These are phyloP conservation scores for Roridomyces roridus DNA, from an alignment of 768 basidiomycete genomes.

Conservation along the genomic window DNA sequence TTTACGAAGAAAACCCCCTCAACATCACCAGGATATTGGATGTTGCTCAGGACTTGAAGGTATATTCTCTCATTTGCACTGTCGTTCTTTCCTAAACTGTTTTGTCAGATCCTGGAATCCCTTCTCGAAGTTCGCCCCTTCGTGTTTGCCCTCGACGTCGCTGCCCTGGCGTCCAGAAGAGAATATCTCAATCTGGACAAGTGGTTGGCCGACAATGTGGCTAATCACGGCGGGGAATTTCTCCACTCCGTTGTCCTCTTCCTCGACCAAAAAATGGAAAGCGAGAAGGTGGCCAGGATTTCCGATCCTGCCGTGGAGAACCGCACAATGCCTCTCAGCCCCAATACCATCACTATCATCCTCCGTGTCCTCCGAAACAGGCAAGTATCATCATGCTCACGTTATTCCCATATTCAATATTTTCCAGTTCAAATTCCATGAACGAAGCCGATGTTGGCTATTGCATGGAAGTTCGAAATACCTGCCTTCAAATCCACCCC, in stretches of 20 bases:
- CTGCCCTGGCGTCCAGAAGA: conserved; percentile 88
- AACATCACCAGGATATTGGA: conserved; percentile 96
- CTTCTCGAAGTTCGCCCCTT: conserved; percentile 90
- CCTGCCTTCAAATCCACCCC: conserved; percentile 93
- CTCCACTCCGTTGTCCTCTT: conserved; percentile 88
- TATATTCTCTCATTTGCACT: conserved; percentile 36
- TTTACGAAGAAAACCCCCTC: conserved; percentile 89
- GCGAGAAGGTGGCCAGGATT: conserved; percentile 77
- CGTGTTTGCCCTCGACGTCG: conserved; percentile 91
- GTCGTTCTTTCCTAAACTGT: not conserved
- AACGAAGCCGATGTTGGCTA: conserved; percentile 80
- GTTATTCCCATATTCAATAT: conserved; percentile 7
- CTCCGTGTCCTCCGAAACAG: conserved; percentile 86
- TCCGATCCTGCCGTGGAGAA: conserved; percentile 81
- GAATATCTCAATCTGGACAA: conserved; percentile 97
- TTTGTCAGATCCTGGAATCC: conserved; percentile 82
- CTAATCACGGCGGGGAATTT: conserved; percentile 83
- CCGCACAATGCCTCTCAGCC: conserved; percentile 86
- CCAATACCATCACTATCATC: conserved; percentile 90
- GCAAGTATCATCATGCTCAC: conserved; percentile 47
- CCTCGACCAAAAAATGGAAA: conserved; percentile 91
- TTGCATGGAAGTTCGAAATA: conserved; percentile 90
- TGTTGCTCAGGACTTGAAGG: conserved; percentile 94
- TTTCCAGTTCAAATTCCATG: conserved; percentile 71
- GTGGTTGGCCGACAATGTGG: conserved; percentile 91